phyloP scores from a whole-genome alignment of 179 eudicot genomes.

The Beta corolliflora region DNA sequence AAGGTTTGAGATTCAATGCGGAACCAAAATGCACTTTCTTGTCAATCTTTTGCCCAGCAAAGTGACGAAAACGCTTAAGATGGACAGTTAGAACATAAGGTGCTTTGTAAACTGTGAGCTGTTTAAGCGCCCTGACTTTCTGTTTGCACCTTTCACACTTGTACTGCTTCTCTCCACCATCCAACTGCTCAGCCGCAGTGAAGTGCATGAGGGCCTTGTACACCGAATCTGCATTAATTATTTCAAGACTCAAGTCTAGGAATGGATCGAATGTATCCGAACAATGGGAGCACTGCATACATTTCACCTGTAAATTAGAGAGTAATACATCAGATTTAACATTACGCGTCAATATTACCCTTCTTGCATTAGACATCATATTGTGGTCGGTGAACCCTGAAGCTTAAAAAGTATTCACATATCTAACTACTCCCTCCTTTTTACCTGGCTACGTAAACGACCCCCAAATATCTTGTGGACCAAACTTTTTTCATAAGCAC shows the following conservation, averaged over 20 bases:
- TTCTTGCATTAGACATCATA: background rate
- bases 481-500: slow-evolving; percentile 93
- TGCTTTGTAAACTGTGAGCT: slow-evolving; percentile 79
- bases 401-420: background rate
- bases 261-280: slow-evolving; percentile 94
- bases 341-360: too few relatives aligned
- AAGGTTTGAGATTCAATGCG: slow-evolving; percentile 80
- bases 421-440: background rate
- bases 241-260: slow-evolving; percentile 93
- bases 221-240: slow-evolving; percentile 75
- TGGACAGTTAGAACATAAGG: slow-evolving; percentile 86
- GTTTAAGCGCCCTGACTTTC: slow-evolving; percentile 91
- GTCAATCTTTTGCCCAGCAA: slow-evolving; percentile 79
- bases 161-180: slow-evolving; percentile 89
- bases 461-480: slow-evolving; percentile 98
- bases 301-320: slow-evolving; percentile 69
- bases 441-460: slow-evolving; percentile 87
- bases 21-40: slow-evolving; percentile 72
- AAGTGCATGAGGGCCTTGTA: slow-evolving; percentile 73
- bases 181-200: slow-evolving; percentile 82
- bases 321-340: background rate
- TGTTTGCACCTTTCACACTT: slow-evolving; percentile 88
- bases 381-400: background rate
- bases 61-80: slow-evolving; percentile 85
- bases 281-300: slow-evolving; percentile 80